These are phyloP conservation scores for Marasmius fiardii DNA, from an alignment of 1,284 basidiomycete species.

Conservation along the genomic window DNA sequence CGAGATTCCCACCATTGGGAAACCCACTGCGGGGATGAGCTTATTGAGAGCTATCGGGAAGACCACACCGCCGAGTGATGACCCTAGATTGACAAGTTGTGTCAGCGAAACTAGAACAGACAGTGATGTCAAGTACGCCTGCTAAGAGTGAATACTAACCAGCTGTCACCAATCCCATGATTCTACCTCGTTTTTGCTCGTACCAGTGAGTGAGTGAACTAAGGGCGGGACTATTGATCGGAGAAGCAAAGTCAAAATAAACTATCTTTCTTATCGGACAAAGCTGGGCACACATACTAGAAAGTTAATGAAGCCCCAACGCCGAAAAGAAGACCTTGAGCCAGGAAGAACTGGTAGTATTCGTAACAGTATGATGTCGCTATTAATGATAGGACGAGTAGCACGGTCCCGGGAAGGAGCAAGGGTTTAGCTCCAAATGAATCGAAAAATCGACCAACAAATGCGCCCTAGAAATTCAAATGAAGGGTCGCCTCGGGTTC, in stretches of 20 bases:
- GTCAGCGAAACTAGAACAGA: neutral
- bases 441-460: slow-evolving; percentile 1
- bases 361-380: slow-evolving; percentile 3
- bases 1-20: neutral
- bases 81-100: neutral
- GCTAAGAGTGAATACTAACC: neutral
- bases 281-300: neutral
- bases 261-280: neutral
- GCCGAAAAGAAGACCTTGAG: slow-evolving; percentile 2
- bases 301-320: slow-evolving; percentile 1
- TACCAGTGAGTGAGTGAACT: slow-evolving; percentile 2
- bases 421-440: neutral
- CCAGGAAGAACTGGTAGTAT: slow-evolving; percentile 3
- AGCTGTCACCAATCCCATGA: slow-evolving; percentile 2
- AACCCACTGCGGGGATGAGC: neutral
- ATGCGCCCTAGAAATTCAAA: neutral
- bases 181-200: slow-evolving; percentile 1
- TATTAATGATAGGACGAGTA: slow-evolving; percentile 4
- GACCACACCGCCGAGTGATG: neutral
- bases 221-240: slow-evolving; percentile 3
- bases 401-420: neutral
- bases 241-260: neutral
- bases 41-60: slow-evolving; percentile 2
- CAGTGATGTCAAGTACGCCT: too few species aligned
- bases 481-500: too few species aligned